Conservation (phyloP, 1,284 basidiomycete genomes). For the Stygiomarasmius scandens region DNA sequence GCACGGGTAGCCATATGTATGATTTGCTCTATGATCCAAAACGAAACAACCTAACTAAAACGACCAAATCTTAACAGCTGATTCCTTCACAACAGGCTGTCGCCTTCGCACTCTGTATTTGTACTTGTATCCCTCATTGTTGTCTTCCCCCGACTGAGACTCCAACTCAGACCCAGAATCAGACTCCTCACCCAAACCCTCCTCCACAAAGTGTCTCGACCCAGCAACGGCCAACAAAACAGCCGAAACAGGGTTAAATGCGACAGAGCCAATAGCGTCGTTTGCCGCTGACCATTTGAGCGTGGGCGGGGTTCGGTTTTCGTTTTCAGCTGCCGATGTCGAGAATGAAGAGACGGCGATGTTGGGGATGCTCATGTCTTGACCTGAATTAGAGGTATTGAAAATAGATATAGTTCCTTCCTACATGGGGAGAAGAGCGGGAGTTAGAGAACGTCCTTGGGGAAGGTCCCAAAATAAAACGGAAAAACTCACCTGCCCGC, state of each 20-base stretch:
- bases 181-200: background rate
- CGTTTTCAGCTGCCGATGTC: too few relatives aligned
- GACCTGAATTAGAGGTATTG: constrained; percentile 31
- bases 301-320: constrained; percentile 14
- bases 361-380: too few relatives aligned
- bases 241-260: constrained; percentile 62
- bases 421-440: constrained; percentile 24
- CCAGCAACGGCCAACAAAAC: constrained; percentile 62
- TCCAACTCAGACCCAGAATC: constrained; percentile 25
- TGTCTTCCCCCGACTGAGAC: constrained; percentile 11
- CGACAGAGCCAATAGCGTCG: constrained; percentile 67
- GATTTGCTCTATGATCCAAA: too few relatives aligned
- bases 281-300: background rate
- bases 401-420: constrained; percentile 49
- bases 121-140: background rate
- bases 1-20: too few relatives aligned
- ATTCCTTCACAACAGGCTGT: constrained; percentile 10
- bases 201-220: constrained; percentile 58
- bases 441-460: background rate
- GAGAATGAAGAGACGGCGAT: too few relatives aligned
- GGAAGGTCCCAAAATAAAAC: background rate
- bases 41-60: too few relatives aligned
- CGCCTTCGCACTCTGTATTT: background rate
- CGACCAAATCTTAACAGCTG: constrained; percentile 16
- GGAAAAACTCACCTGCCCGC: constrained; percentile 64